These are phyloP conservation scores for Malus domestica DNA, from an alignment of 306 rosid species.

Conservation along the genomic window ASM211411v1 NC_041789.1:17570501-17571000, in stretches of 20 bases:
- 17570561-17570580: slow-evolving; percentile 64
- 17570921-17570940: slow-evolving; percentile 3
- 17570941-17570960: not conserved
- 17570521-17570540: slow-evolving; percentile 58
- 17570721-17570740: too few species aligned
- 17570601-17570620: slow-evolving; percentile 68
- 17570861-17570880: slow-evolving; percentile 67
- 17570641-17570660: slow-evolving; percentile 13
- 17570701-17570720: not conserved
- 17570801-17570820: slow-evolving; percentile 1
- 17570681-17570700: not conserved
- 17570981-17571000: too few species aligned
- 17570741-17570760: too few species aligned
- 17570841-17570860: slow-evolving; percentile 87
- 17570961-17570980: too few species aligned
- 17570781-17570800: not conserved
- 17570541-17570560: slow-evolving; percentile 56
- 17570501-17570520: slow-evolving; percentile 60
- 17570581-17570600: slow-evolving; percentile 62
- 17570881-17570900: slow-evolving; percentile 48
- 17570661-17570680: not conserved
- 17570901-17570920: slow-evolving; percentile 61
- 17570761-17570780: not conserved
- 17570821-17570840: slow-evolving; percentile 70
- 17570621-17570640: slow-evolving; percentile 46